Percentiles rank a stretch among this genome's conserved stretches.
Conservation (phyloP, 805 yeast species). For the Scheffersomyces lignosus region DNA sequence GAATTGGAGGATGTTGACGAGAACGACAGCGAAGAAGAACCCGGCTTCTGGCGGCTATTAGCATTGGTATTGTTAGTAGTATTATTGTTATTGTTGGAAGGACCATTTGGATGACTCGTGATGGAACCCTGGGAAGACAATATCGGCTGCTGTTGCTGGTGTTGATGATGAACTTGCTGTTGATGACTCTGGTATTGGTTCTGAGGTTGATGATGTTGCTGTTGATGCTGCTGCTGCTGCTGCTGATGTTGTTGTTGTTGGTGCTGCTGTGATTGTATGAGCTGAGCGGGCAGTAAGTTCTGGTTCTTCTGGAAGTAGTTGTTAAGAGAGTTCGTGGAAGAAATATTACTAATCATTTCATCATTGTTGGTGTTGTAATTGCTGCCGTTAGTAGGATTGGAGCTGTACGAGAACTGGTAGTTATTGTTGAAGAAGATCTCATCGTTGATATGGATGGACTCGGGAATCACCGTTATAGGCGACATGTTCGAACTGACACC, state of each 20-base stretch:
- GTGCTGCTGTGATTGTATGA: not conserved
- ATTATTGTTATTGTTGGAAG: not conserved
- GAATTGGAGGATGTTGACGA: not conserved
- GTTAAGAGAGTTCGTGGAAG: not conserved
- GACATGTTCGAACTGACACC: no score
- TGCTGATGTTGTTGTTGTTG: slow-evolving; percentile 1
- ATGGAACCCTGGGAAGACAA: not conserved
- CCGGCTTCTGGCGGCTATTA: not conserved
- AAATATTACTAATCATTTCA: not conserved
- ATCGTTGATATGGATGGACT: slow-evolving; percentile 5
- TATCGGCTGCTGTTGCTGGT: not conserved
- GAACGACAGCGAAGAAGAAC: not conserved
- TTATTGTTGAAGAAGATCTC: slow-evolving; percentile 6
- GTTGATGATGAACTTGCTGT: not conserved
- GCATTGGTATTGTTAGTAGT: not conserved
- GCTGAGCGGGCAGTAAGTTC: not conserved
- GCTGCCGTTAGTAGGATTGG: not conserved
- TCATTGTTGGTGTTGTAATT: not conserved
- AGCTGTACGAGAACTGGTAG: not conserved
- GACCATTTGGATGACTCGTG: no score
- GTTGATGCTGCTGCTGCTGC: not conserved
- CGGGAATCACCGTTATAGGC: slow-evolving; percentile 1
- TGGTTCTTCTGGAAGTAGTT: not conserved
- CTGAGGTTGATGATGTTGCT: not conserved
- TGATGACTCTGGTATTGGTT: not conserved